A percentile compares a stretch with the other conserved stretches of the same genome.
Conservation (phyloP, 192 early-diverging fungal species). For the Lobosporangium transversale region DNA sequence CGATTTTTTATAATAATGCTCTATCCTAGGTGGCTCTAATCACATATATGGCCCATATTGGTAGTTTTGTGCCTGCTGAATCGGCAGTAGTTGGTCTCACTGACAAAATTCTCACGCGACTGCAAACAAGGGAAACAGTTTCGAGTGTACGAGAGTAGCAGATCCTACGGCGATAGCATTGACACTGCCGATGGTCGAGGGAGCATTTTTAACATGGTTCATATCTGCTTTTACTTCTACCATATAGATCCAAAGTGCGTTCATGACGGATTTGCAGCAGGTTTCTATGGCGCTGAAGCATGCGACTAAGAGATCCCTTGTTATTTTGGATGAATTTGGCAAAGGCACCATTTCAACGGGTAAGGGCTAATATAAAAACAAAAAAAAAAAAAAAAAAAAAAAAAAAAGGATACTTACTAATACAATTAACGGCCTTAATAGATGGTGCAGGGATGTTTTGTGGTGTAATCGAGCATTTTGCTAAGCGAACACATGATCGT, state of each 20-base stretch:
- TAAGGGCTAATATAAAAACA: slow-evolving; percentile 18
- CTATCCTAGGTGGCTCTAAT: slow-evolving; percentile 78
- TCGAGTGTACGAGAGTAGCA: slow-evolving; percentile 57
- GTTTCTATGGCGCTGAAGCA: slow-evolving; percentile 59
- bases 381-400: not conserved
- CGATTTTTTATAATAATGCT: too few relatives aligned
- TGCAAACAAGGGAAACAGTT: slow-evolving; percentile 76
- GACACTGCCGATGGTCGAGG: too few relatives aligned
- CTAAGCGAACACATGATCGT: slow-evolving; percentile 52
- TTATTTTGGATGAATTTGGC: slow-evolving; percentile 88
- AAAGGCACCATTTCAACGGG: slow-evolving; percentile 74
- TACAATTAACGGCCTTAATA: not conserved
- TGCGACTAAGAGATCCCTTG: slow-evolving; percentile 63
- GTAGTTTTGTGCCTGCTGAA: slow-evolving; percentile 87
- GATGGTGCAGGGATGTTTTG: slow-evolving; percentile 88
- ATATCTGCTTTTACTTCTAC: not conserved
- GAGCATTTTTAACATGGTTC: too few relatives aligned
- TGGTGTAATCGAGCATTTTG: slow-evolving; percentile 71
- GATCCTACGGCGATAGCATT: too few relatives aligned
- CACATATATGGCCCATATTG: slow-evolving; percentile 89
- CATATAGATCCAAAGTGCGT: slow-evolving; percentile 71
- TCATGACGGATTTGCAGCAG: slow-evolving; percentile 79
- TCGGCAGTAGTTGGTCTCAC: slow-evolving; percentile 76
- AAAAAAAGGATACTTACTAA: not conserved
- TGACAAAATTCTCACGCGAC: slow-evolving; percentile 80